Evolutionary conservation across 2,329 filamentous ascomycete genomes (phyloP).

Genomic region (Fusarium sp.): DNA sequence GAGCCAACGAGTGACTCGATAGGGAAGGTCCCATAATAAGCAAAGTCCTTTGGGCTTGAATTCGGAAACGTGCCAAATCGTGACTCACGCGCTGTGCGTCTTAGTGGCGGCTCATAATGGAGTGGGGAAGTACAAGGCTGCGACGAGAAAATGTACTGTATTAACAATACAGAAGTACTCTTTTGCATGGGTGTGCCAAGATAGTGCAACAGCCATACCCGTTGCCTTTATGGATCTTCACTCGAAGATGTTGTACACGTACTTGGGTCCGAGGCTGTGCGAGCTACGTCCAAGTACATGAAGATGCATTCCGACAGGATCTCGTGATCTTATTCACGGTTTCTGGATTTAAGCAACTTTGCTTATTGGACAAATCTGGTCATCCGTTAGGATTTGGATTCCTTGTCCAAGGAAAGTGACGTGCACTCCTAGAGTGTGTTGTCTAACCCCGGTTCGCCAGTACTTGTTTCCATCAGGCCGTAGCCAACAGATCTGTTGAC

Average conservation of each 20-base stretch:
- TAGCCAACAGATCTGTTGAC: conserved; percentile 26
- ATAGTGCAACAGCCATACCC: background rate
- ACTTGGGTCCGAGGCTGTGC: conserved; percentile 34
- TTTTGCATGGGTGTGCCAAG: conserved; percentile 1
- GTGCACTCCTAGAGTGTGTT: conserved; percentile 31
- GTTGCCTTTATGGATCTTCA: conserved; percentile 27
- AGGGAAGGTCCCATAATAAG: conserved; percentile 23
- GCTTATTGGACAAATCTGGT: conserved; percentile 28
- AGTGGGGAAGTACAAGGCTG: conserved; percentile 44
- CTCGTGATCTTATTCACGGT: conserved; percentile 45
- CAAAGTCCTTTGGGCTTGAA: conserved; percentile 34
- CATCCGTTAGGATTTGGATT: conserved; percentile 30
- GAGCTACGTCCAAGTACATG: conserved; percentile 7
- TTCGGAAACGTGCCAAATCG: conserved; percentile 26
- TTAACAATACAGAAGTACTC: conserved; percentile 27
- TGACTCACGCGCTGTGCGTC: conserved; percentile 43
- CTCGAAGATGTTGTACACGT: conserved; percentile 26
- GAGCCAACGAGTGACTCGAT: conserved; percentile 40
- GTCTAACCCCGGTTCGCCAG: conserved; percentile 25
- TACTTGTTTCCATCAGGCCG: conserved; percentile 30
- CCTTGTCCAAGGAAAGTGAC: conserved; percentile 35
- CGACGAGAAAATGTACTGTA: conserved; percentile 40
- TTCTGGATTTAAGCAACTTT: conserved; percentile 20
- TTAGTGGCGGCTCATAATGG: conserved; percentile 40
- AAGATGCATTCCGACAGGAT: conserved; percentile 17